These are phyloP conservation scores for Capsicum baccatum DNA, from an alignment of 257 asterid species.

Conservation along the genomic window DNA sequence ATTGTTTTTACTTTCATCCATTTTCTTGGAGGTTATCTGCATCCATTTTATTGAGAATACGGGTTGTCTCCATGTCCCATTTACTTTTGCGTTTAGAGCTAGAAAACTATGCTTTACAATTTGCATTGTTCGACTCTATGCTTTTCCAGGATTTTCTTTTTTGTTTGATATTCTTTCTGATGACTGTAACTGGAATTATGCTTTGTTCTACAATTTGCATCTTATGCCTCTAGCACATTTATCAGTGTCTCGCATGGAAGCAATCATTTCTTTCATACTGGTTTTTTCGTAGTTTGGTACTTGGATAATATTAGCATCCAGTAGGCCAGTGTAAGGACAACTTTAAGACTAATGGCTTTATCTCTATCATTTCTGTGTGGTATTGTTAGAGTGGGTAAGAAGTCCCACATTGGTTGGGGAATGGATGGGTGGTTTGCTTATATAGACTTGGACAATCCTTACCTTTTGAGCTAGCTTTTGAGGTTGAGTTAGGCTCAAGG, in stretches of 20 bases:
- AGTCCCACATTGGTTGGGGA: too few relatives aligned
- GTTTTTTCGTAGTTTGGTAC: not conserved
- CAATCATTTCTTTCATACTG: not conserved
- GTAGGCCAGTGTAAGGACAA: constrained; percentile 10
- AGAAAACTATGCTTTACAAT: not conserved
- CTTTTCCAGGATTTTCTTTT: not conserved
- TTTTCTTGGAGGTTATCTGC: not conserved
- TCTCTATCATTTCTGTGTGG: not conserved
- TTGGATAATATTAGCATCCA: not conserved
- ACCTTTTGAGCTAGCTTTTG: too few relatives aligned
- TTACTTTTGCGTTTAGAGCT: not conserved
- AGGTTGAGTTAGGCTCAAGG: too few relatives aligned
- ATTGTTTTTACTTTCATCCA: too few relatives aligned
- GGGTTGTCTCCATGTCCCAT: not conserved
- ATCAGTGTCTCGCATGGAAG: not conserved
- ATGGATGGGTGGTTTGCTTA: too few relatives aligned
- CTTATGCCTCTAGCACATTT: not conserved
- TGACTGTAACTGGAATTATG: not conserved
- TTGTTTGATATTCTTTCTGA: not conserved
- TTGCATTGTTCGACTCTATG: not conserved
- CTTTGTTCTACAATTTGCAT: not conserved
- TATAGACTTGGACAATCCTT: too few relatives aligned
- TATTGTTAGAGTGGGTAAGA: too few relatives aligned
- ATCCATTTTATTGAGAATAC: not conserved
- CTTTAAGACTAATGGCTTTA: not conserved